Evolutionary conservation across 805 yeast genomes (phyloP).

Genomic region (Jamesozyma gamospora): DNA sequence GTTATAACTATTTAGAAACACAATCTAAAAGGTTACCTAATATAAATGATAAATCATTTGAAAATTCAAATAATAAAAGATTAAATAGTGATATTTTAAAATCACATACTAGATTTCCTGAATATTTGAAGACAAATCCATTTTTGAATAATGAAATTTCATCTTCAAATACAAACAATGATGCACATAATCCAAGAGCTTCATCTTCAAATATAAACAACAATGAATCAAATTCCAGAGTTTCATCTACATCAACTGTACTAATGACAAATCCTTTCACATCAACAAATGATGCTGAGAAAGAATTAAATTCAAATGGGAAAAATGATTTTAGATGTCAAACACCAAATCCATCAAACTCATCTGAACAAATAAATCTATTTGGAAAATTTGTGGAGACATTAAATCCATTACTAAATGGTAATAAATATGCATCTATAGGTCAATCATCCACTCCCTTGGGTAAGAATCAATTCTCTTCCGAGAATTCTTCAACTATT

Average conservation of each 20-base stretch:
- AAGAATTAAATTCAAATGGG: too few species aligned
- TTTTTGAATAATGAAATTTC: background rate
- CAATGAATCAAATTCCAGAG: background rate
- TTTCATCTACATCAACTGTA: background rate
- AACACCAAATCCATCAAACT: too few species aligned
- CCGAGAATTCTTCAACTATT: too few species aligned
- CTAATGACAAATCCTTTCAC: background rate
- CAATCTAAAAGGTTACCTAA: slow-evolving; percentile 8
- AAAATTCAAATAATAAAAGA: background rate
- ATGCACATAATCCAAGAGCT: too few species aligned
- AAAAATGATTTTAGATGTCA: too few species aligned
- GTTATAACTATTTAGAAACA: background rate
- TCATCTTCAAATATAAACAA: background rate
- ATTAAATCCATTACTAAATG: too few species aligned
- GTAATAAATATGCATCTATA: too few species aligned
- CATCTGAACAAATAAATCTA: too few species aligned
- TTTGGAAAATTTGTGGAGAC: too few species aligned
- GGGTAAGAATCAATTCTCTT: too few species aligned
- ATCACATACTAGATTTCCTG: slow-evolving; percentile 1
- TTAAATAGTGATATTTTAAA: slow-evolving; percentile 1
- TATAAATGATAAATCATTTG: slow-evolving; percentile 15
- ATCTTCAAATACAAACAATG: background rate
- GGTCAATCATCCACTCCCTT: too few species aligned
- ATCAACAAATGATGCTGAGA: too few species aligned
- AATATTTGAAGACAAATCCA: slow-evolving; percentile 2